Conservation (phyloP, 2,329 filamentous ascomycete genomes). For the Trichoderma arundinaceum region DNA sequence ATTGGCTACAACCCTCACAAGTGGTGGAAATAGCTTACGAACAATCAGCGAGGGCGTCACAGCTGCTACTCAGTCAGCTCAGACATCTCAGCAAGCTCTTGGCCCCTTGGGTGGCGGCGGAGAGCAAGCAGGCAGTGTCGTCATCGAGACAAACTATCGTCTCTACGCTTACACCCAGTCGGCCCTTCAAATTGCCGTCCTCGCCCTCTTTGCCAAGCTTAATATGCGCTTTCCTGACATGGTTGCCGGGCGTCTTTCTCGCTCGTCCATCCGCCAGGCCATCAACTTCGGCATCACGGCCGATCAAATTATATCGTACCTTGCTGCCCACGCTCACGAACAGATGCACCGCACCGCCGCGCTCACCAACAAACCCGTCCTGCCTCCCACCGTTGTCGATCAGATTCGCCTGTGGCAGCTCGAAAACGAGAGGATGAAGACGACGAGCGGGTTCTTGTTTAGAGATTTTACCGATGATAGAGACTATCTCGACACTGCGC, state of each 20-base stretch:
- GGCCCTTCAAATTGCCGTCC: slow-evolving; percentile 90
- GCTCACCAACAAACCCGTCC: slow-evolving; percentile 67
- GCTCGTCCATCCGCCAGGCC: slow-evolving; percentile 84
- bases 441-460: slow-evolving; percentile 83
- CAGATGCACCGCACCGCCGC: slow-evolving; percentile 78
- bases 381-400: slow-evolving; percentile 95
- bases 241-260: slow-evolving; percentile 88
- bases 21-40: slow-evolving; percentile 77
- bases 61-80: slow-evolving; percentile 63
- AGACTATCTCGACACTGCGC: slow-evolving; percentile 73
- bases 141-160: slow-evolving; percentile 97
- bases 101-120: slow-evolving; percentile 44
- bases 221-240: slow-evolving; percentile 93
- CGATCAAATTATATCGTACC: slow-evolving; percentile 93
- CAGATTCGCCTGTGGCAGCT: slow-evolving; percentile 98
- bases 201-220: slow-evolving; percentile 86
- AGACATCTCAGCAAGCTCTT: slow-evolving; percentile 44
- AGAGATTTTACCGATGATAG: slow-evolving; percentile 77
- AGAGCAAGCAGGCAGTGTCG: slow-evolving; percentile 76
- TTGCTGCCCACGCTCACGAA: slow-evolving; percentile 90
- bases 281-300: slow-evolving; percentile 91
- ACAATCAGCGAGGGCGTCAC: slow-evolving; percentile 71
- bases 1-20: slow-evolving; percentile 88
- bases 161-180: slow-evolving; percentile 96
- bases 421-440: slow-evolving; percentile 91